Base-by-base conservation (phyloP, 1,284 basidiomycete species). In the Neolentinus lepideus region DNA sequence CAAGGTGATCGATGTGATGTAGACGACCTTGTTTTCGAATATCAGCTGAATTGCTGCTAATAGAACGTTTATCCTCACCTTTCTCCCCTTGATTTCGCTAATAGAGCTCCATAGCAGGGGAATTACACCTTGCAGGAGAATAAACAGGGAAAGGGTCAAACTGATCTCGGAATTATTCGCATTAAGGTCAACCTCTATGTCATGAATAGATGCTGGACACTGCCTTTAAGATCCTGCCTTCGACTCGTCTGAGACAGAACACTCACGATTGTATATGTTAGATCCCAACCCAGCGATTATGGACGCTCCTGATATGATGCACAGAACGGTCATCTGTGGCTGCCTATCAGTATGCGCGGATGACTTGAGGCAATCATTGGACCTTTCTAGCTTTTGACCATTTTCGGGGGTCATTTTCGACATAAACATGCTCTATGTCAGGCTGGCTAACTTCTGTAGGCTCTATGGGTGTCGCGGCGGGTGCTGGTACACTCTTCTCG, bases 51-150 rank as follows among this genome's bases (percentile, higher is more conserved):
- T 12, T 24, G 24, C 54, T 43, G 57, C 3, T 55, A 11, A 47
- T 25, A 22, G 36, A 48, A 14, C 46, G 46, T 52, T 52, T 48
- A 56, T 54, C 54, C 75, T 27, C 60, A 86, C 86, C 76, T 90
- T 92, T 51, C 92, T 75, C 4, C 91, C 92, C 60, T 83, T 85
- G 52, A 95, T 80, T 67, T 94, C 91, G 54, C 85, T 88, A 19
- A 88, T 71, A 0, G 83, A 77, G 53, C 78, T 81, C 90, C 91
- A 92, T 4, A 88, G 54, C 14, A 89, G 63, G 0, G 89, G 90
- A 52, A 84, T 69, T 11, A 72, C 66, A 1, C 90, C 90, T 67
- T 92, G 89, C n/a, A 89, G 67, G 21, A 91, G 71, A 61, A 94
- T 92, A 69, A 91, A 95, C 12, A 90, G 63, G 1, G 88, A 85